phyloP scores from a whole-genome alignment of 2,329 filamentous ascomycete species.

The Emergomyces africanus region DNA sequence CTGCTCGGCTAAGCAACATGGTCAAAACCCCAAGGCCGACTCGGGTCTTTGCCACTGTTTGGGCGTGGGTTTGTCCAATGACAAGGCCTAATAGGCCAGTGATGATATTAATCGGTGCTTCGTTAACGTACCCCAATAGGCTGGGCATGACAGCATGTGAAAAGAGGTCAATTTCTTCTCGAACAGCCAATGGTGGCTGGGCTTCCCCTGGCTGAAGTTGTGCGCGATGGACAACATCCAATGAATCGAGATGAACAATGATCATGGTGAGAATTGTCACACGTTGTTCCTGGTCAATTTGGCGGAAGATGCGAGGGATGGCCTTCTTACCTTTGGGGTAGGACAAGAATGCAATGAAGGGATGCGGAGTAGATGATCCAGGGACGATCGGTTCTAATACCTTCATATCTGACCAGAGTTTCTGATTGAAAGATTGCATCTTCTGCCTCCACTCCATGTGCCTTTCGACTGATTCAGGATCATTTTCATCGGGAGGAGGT shows the following conservation, averaged over 20 bases:
- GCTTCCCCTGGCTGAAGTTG: conserved; percentile 60
- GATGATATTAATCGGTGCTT: conserved; percentile 81
- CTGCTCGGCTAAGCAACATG: conserved; percentile 85
- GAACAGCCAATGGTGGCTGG: conserved; percentile 60
- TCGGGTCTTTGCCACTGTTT: conserved; percentile 71
- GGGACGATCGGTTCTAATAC: conserved; percentile 81
- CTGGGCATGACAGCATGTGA: conserved; percentile 77
- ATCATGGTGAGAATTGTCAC: conserved; percentile 92
- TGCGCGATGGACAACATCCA: conserved; percentile 78
- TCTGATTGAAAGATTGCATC: conserved; percentile 57
- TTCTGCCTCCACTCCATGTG: conserved; percentile 71
- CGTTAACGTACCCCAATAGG: conserved; percentile 78
- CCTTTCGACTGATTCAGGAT: conserved; percentile 55
- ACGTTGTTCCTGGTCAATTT: conserved; percentile 82
- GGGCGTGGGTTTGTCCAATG: conserved; percentile 67
- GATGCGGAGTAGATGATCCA: conserved; percentile 59
- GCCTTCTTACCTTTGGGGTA: conserved; percentile 95
- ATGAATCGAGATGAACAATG: conserved; percentile 77
- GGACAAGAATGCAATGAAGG: conserved; percentile 91
- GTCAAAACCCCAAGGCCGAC: conserved; percentile 84
- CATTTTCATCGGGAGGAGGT: conserved; percentile 50
- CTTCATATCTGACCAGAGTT: conserved; percentile 77
- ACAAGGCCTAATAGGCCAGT: conserved; percentile 80
- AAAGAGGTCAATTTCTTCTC: conserved; percentile 90
- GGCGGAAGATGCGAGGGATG: conserved; percentile 86